A percentile compares a stretch with the other conserved stretches of the same genome.
phyloP scores from a whole-genome alignment of 2,329 filamentous ascomycete genomes.

The Xylariales sp. region DNA sequence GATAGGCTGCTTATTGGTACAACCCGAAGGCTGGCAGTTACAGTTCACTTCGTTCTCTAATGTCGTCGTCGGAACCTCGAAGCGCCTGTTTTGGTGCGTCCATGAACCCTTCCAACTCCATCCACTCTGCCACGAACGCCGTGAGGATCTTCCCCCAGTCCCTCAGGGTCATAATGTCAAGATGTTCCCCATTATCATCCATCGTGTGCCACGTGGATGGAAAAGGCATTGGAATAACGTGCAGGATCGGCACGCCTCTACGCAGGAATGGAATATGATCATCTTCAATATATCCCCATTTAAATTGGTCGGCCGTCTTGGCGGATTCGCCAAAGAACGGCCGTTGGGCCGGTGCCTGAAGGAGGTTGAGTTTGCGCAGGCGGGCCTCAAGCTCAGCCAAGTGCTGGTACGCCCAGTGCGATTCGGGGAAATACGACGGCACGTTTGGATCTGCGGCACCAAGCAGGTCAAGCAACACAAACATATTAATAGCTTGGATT shows the following conservation, averaged over 20 bases:
- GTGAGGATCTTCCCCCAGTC: conserved; percentile 86
- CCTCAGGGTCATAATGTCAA: conserved; percentile 73
- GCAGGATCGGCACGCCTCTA: conserved; percentile 81
- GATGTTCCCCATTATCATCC: conserved; percentile 75
- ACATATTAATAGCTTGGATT: conserved; percentile 77
- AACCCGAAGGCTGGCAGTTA: too few relatives aligned
- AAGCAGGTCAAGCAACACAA: conserved; percentile 87
- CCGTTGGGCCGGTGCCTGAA: conserved; percentile 39
- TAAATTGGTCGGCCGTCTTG: conserved; percentile 47
- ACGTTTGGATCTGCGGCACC: conserved; percentile 65
- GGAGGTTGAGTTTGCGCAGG: conserved; percentile 60
- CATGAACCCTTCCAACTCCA: conserved; percentile 59
- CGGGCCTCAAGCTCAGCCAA: conserved; percentile 72
- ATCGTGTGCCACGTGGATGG: conserved; percentile 83
- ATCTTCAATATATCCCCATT: conserved; percentile 60
- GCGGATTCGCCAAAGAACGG: conserved; percentile 63
- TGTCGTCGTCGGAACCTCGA: conserved; percentile 5
- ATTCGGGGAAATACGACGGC: conserved; percentile 83
- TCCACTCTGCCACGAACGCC: conserved; percentile 86
- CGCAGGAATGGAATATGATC: conserved; percentile 90
- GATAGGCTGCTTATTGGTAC: too few relatives aligned
- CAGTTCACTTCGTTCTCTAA: conserved; percentile 1
- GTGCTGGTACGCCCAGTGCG: conserved; percentile 86
- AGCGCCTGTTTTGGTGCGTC: conserved; percentile 6
- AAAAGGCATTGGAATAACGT: conserved; percentile 83